Conservation (phyloP, 2,329 filamentous ascomycete genomes). For the Penicillium aurantiogriseum region DNA sequence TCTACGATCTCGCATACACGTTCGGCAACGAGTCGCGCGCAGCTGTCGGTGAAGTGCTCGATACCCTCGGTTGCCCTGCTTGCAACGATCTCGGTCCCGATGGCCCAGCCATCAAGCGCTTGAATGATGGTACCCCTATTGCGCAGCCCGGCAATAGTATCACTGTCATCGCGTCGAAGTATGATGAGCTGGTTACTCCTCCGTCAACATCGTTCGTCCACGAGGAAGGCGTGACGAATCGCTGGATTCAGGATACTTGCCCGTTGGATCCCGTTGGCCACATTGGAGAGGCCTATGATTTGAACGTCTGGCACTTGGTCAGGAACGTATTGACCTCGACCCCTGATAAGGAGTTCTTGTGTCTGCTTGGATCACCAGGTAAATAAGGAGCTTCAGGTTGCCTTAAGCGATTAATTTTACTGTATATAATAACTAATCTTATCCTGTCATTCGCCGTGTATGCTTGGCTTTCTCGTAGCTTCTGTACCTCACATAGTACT, state of each 20-base stretch:
- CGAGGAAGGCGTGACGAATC: conserved; percentile 34
- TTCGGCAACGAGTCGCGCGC: conserved; percentile 29
- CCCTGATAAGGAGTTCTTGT: conserved; percentile 28
- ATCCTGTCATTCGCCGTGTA: neutral
- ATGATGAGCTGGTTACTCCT: conserved; percentile 40
- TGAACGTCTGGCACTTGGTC: conserved; percentile 42
- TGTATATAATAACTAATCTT: conserved; percentile 3
- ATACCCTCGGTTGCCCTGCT: conserved; percentile 33
- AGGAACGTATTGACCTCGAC: conserved; percentile 36
- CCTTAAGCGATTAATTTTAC: neutral
- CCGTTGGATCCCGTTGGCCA: conserved; percentile 37
- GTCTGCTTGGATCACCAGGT: conserved; percentile 32
- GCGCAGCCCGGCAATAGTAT: conserved; percentile 35
- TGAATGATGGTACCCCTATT: conserved; percentile 38
- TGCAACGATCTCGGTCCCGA: conserved; percentile 33
- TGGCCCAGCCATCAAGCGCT: conserved; percentile 28
- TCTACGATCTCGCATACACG: conserved; percentile 32
- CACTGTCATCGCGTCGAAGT: conserved; percentile 35
- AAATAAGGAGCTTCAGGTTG: conserved; percentile 14
- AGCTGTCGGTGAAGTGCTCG: conserved; percentile 24
- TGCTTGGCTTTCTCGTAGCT: too few species aligned
- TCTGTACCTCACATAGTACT: neutral
- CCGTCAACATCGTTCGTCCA: conserved; percentile 31
- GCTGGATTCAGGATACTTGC: conserved; percentile 36
- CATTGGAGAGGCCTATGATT: conserved; percentile 40